phyloP scores from a whole-genome alignment of 371 early-diverging fungal genomes.

The Actinomucor elegans region DNA sequence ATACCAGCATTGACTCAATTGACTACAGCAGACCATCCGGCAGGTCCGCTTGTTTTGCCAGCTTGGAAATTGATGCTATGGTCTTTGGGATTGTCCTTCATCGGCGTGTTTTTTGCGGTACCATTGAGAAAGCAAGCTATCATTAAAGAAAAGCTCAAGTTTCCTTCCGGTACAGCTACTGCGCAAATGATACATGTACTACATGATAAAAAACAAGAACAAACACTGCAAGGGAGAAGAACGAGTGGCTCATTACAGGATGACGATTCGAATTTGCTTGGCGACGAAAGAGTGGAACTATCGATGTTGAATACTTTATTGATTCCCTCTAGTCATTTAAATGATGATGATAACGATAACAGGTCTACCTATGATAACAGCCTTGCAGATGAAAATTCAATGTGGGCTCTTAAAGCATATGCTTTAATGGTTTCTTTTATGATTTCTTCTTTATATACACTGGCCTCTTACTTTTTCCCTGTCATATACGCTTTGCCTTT shows the following conservation, averaged over 20 bases:
- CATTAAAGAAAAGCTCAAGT: slow-evolving; percentile 73
- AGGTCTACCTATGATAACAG: too few species aligned
- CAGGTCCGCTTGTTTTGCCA: slow-evolving; percentile 40
- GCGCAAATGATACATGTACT: slow-evolving; percentile 81
- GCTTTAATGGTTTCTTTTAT: slow-evolving; percentile 55
- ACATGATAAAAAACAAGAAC: slow-evolving; percentile 34
- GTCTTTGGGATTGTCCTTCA: slow-evolving; percentile 77
- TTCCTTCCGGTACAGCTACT: slow-evolving; percentile 84
- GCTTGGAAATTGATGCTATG: slow-evolving; percentile 63
- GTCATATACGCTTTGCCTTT: slow-evolving; percentile 59
- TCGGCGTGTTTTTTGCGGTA: slow-evolving; percentile 87
- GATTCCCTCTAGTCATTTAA: too few species aligned
- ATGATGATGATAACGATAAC: too few species aligned
- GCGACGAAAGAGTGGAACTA: neutral
- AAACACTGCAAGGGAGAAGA: neutral
- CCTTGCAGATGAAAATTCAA: too few species aligned
- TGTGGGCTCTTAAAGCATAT: slow-evolving; percentile 40
- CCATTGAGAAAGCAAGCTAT: slow-evolving; percentile 78
- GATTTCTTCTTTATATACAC: slow-evolving; percentile 61
- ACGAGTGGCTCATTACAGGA: neutral
- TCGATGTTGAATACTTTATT: too few species aligned
- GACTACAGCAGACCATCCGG: slow-evolving; percentile 45
- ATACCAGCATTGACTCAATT: slow-evolving; percentile 70
- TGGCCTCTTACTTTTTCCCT: slow-evolving; percentile 65
- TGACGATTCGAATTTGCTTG: neutral